Evolutionary conservation across 1,139 yeast genomes (phyloP).

Genomic region (Geotrichum reessii): DNA sequence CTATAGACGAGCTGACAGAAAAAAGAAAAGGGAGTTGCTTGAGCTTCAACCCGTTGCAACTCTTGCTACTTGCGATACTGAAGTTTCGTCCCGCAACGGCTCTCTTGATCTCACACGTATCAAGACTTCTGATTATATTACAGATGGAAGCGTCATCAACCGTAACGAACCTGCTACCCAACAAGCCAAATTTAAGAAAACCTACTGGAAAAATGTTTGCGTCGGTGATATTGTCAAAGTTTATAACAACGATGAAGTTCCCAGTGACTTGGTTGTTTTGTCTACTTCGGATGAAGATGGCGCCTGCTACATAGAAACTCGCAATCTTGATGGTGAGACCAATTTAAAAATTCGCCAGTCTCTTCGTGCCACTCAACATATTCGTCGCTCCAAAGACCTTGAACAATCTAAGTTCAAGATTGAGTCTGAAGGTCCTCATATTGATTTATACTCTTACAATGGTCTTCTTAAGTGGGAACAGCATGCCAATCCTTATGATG

Average conservation of each 20-base stretch:
- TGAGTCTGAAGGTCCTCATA: slow-evolving; percentile 87
- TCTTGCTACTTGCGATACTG: slow-evolving; percentile 17
- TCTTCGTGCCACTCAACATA: slow-evolving; percentile 58
- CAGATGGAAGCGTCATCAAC: slow-evolving; percentile 31
- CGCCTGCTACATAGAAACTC: slow-evolving; percentile 88
- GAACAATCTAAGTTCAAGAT: slow-evolving; percentile 73
- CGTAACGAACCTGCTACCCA: slow-evolving; percentile 31
- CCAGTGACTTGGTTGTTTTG: slow-evolving; percentile 79
- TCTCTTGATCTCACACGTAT: slow-evolving; percentile 15
- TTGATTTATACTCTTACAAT: slow-evolving; percentile 75
- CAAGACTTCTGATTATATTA: slow-evolving; percentile 30
- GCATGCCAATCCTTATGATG: slow-evolving; percentile 21
- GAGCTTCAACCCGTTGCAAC: slow-evolving; percentile 23
- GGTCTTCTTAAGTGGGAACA: slow-evolving; percentile 67
- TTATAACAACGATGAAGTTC: slow-evolving; percentile 83
- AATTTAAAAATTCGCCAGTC: slow-evolving; percentile 79
- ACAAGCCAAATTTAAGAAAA: slow-evolving; percentile 52
- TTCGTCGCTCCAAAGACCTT: slow-evolving; percentile 65
- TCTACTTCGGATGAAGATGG: slow-evolving; percentile 87
- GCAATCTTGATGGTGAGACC: slow-evolving; percentile 94
- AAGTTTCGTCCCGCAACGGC: slow-evolving; percentile 17
- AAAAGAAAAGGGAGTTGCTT: slow-evolving; percentile 5
- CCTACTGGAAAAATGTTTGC: slow-evolving; percentile 79
- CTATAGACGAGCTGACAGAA: slow-evolving; percentile 7
- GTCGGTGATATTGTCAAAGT: slow-evolving; percentile 89